These are phyloP conservation scores for Coelastrella sp. DNA, from an alignment of 139 green algal genomes.

Conservation along the genomic window DNA sequence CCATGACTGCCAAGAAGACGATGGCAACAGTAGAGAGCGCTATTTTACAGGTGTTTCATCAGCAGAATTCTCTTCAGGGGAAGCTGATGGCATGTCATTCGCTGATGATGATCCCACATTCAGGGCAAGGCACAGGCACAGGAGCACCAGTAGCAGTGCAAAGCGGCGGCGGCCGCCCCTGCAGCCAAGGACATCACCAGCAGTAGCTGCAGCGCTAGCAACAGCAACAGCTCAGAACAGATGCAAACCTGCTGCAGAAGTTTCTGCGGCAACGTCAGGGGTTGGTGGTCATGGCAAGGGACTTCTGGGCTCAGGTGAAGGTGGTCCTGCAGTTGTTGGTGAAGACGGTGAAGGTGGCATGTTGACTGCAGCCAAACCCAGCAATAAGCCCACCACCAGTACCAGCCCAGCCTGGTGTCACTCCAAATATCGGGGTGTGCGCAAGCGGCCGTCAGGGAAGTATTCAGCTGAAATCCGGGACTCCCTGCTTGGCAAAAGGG, in stretches of 20 bases:
- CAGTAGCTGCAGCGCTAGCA: neutral
- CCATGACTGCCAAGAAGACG: neutral
- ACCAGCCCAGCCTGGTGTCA: neutral
- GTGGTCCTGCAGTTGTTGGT: neutral
- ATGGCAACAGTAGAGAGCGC: neutral
- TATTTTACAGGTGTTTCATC: neutral
- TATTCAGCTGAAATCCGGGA: conserved; percentile 51
- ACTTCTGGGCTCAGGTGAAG: neutral
- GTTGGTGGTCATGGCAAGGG: too few species aligned
- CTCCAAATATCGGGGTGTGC: conserved; percentile 36
- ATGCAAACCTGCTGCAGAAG: neutral
- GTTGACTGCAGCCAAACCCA: neutral
- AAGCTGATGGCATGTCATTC: neutral
- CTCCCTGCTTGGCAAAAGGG: conserved; percentile 25
- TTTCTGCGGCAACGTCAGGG: neutral
- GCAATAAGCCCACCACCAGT: neutral
- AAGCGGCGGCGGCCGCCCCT: neutral
- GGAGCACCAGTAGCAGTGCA: neutral
- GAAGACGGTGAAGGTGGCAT: neutral
- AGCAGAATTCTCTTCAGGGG: neutral
- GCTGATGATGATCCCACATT: neutral
- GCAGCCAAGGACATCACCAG: neutral
- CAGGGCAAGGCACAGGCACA: neutral
- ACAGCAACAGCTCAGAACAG: neutral
- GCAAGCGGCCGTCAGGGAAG: conserved; percentile 50